A percentile compares a stretch with the other conserved stretches of the same genome.
phyloP scores from a whole-genome alignment of 2,329 filamentous ascomycete species.

The Aspergillus texensis region DNA sequence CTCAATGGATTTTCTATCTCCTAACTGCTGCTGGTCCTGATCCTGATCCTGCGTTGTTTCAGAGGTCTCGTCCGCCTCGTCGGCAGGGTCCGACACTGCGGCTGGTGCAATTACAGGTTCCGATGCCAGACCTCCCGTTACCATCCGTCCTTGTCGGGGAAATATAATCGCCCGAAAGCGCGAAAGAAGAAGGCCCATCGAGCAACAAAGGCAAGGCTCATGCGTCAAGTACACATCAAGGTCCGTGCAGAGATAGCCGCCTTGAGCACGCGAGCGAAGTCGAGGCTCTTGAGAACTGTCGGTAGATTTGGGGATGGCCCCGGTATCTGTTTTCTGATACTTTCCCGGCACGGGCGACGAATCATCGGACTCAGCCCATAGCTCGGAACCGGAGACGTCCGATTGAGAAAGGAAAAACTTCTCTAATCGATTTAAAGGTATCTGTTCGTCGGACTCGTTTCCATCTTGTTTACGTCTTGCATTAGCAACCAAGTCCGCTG shows the following conservation, averaged over 20 bases:
- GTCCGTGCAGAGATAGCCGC: slow-evolving; percentile 91
- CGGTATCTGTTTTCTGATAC: slow-evolving; percentile 20
- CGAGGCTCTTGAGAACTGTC: slow-evolving; percentile 43
- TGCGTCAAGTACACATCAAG: slow-evolving; percentile 93
- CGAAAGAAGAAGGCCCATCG: slow-evolving; percentile 93
- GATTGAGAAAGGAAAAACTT: slow-evolving; percentile 49
- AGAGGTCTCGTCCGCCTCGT: slow-evolving; percentile 14
- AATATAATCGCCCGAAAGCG: slow-evolving; percentile 87
- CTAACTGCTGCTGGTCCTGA: slow-evolving; percentile 21
- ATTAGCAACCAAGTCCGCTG: slow-evolving; percentile 44
- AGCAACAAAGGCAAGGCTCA: slow-evolving; percentile 95
- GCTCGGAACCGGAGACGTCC: slow-evolving; percentile 51
- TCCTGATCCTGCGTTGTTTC: slow-evolving; percentile 28
- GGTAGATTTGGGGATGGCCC: slow-evolving; percentile 18
- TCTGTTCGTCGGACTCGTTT: slow-evolving; percentile 16
- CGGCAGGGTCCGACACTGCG: neutral
- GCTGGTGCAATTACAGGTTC: slow-evolving; percentile 52
- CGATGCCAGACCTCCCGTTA: slow-evolving; percentile 80
- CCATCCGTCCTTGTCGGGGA: slow-evolving; percentile 64
- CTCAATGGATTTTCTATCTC: neutral
- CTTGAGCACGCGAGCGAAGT: slow-evolving; percentile 69
- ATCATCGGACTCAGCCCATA: slow-evolving; percentile 29
- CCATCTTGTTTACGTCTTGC: slow-evolving; percentile 38
- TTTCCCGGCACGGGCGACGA: slow-evolving; percentile 19
- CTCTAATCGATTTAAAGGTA: slow-evolving; percentile 31